These are phyloP conservation scores for Cylindrotheca closterium DNA, from an alignment of 108 stramenopile genomes.

Conservation along the genomic window DNA sequence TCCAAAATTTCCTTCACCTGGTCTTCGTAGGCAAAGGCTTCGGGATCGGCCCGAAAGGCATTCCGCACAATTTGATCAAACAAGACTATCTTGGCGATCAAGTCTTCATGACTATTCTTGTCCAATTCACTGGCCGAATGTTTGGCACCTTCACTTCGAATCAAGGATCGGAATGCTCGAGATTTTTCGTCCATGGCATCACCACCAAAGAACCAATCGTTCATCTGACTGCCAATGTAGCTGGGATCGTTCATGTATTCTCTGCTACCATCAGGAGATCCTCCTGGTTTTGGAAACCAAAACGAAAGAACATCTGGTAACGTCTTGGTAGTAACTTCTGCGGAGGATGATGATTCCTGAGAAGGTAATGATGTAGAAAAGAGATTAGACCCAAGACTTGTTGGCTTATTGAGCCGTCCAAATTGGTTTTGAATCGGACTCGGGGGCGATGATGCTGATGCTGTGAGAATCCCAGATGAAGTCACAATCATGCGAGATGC, in stretches of 20 bases:
- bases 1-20: conserved; percentile 22
- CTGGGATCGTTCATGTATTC: not conserved
- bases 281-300: not conserved
- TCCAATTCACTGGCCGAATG: not conserved
- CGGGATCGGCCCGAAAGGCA: conserved; percentile 54
- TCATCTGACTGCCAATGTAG: not conserved
- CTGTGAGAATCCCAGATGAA: not conserved
- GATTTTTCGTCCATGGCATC: not conserved
- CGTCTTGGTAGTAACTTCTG: too few species aligned
- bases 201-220: not conserved
- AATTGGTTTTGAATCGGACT: not conserved
- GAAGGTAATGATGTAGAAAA: too few species aligned
- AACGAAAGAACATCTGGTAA: not conserved
- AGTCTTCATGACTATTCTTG: not conserved
- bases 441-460: not conserved
- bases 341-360: too few species aligned
- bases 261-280: not conserved
- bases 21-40: conserved; percentile 63
- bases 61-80: conserved; percentile 73
- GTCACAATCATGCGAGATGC: not conserved
- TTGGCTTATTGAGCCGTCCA: too few species aligned
- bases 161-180: not conserved
- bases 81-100: conserved; percentile 33
- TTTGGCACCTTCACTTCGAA: not conserved
- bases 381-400: too few species aligned